Percentiles rank a stretch among this genome's conserved stretches.
Evolutionary conservation across 2,329 filamentous ascomycete genomes (phyloP).

Genomic region (Chrysoporthe deuterocubensis): DNA sequence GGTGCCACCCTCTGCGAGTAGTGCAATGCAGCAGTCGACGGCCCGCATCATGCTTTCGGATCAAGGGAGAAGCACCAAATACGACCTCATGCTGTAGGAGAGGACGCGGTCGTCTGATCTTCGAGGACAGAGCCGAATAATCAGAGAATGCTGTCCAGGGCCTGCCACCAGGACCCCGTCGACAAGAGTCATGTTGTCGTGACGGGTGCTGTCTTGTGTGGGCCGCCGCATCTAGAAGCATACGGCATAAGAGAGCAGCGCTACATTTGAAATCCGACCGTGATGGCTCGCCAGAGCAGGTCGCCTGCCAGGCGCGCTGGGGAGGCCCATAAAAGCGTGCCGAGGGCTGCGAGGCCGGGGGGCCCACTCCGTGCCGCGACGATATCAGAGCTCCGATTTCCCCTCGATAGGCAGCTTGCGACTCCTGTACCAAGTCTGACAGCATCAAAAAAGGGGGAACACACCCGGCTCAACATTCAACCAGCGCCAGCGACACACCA

Average conservation of each 20-base stretch:
- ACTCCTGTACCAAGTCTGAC: background rate
- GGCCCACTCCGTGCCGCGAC: background rate
- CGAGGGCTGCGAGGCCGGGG: slow-evolving; percentile 9
- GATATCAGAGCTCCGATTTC: slow-evolving; percentile 5
- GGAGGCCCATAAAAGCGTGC: background rate
- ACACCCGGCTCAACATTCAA: slow-evolving; percentile 14
- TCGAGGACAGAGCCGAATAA: background rate
- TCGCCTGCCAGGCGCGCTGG: background rate
- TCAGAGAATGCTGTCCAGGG: background rate
- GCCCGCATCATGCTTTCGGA: background rate
- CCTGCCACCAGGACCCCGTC: background rate
- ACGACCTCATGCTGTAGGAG: background rate
- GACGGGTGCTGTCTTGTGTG: slow-evolving; percentile 2
- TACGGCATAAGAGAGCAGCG: background rate
- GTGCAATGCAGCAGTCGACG: slow-evolving; percentile 16
- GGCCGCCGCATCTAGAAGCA: slow-evolving; percentile 1
- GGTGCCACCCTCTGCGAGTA: background rate
- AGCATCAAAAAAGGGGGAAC: background rate
- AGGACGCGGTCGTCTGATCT: background rate
- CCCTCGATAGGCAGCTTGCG: too few species aligned
- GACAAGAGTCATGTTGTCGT: background rate
- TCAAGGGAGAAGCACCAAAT: slow-evolving; percentile 9
- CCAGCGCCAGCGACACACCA: background rate
- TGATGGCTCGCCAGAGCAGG: background rate
- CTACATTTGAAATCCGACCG: slow-evolving; percentile 14